Evolutionary conservation across 2,329 filamentous ascomycete genomes (phyloP).

Genomic region (Colletotrichum echinochloae): DNA sequence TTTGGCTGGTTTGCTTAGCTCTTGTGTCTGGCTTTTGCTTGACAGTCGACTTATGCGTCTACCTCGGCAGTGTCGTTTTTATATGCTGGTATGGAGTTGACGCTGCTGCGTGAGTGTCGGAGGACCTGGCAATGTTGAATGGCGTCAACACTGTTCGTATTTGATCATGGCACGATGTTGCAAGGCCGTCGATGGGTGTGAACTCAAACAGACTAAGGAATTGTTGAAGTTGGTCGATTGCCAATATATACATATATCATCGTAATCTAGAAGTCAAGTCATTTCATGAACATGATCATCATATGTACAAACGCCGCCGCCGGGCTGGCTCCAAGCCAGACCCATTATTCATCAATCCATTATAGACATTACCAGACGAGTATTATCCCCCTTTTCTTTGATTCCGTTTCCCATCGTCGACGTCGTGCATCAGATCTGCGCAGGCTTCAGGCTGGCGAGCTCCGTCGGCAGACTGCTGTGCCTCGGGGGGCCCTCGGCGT

Average conservation of each 20-base stretch:
- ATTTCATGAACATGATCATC: not conserved
- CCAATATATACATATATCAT: not conserved
- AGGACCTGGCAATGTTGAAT: not conserved
- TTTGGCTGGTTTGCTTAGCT: no score
- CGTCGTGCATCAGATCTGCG: slow-evolving; percentile 16
- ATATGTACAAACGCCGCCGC: slow-evolving; percentile 10
- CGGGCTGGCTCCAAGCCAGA: slow-evolving; percentile 6
- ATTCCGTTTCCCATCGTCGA: not conserved
- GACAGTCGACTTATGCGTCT: not conserved
- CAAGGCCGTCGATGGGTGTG: no score
- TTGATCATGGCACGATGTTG: no score
- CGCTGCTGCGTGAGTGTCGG: no score
- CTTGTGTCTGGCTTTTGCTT: no score
- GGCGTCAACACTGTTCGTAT: no score
- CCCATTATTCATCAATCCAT: slow-evolving; percentile 24
- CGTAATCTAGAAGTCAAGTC: not conserved
- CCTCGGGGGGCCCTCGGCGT: slow-evolving; percentile 6
- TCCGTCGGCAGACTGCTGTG: slow-evolving; percentile 34
- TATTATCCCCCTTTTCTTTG: no score
- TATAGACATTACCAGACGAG: slow-evolving; percentile 26
- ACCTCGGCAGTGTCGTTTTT: no score
- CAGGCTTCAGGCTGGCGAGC: slow-evolving; percentile 27
- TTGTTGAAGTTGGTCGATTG: not conserved
- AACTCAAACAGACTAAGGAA: not conserved
- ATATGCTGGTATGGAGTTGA: no score